Evolutionary conservation across 768 basidiomycete species (phyloP), one percentile per base, ranked within the genome.

Genomic region (Pleurotus eryngii): DNA sequence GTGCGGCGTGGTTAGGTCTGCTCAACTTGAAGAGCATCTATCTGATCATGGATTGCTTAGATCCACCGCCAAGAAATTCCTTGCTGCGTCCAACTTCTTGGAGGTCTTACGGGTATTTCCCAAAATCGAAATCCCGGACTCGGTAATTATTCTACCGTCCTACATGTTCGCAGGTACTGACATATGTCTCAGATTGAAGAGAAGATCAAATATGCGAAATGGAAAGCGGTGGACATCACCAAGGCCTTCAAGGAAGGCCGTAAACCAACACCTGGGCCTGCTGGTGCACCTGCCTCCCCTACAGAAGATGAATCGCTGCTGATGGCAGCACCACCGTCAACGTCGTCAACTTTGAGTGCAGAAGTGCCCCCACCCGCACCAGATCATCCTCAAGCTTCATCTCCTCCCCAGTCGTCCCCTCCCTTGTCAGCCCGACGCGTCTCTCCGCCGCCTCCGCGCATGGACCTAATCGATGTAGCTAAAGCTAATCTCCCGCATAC

Each of bases 151-250:
- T 35, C 30, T 22, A 83, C 65, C 11, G 14, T 47, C 6, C 61
- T 46, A 9, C 22, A 30, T 26, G 15, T 27, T 42, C 5, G 15
- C 18, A 24, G 20, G 15, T 39, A 27, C 45, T 30, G 40, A 42
- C 50, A 57, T 22, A 49, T 7, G n/a, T 2, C 30, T 17, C 61
- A 96, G 92, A 83, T 85, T 60, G 86, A 86, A 63, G 90, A 90
- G 60, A 98, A 97, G 72, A 83, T 96, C 37, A 86, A 84, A 56
- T 99, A 98, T 72, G 84, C 95, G 3, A 93, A 97, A 70, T 99
- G 97, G 95, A 98, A 98, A 70, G 96, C 96, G 38, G 88, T 90
- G 11, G 94, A 97, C 60, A 95, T 98, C 17, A 85, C 92, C 15
- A 98, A 92, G 70, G 95, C 96, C 1, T 82, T 95, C 67, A 86